Evolutionary conservation across 441 rosid species (phyloP), one percentile per base, ranked within the genome.

Genomic region (Capsella rubella): DNA sequence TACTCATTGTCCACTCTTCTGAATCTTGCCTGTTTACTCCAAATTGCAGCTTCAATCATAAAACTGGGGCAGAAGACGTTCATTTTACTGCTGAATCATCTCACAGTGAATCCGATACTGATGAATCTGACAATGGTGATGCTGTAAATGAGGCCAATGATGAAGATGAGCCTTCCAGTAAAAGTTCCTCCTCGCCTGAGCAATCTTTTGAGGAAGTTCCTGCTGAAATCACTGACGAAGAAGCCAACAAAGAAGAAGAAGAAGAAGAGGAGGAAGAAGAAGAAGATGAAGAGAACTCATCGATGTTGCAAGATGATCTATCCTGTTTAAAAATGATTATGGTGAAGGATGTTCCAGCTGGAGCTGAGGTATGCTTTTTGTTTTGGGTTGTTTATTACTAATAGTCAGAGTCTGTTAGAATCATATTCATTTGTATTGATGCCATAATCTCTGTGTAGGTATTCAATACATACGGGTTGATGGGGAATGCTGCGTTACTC

Each of bases 401-500:
- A 53, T 65, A 39, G 47, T 42, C 47, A 21, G 8, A 3, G 46
- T 51, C 43, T 58, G 32, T 42, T 42, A 13, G 3, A 50, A 10
- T 50, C 32, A 50, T 28, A 35, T 39, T 63, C 39, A 62, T 43
- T 54, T 76, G 46, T 11, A 47, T 18, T 64, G 60, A 50, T 64
- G 37, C 9, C 37, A 3, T 39, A 14, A 16, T 63, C 10, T 64
- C 53, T 62, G n/a, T 45, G 37, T 64, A 93, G 98, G 90, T 91
- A 43, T 94, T 84, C 72, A 94, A 94, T 78, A 91, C 99, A 27
- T 93, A 94, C 45, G 98, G 98, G 10, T 74, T 73, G 52, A n/a
- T 81, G 69, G 97, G 98, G 43, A 94, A 91, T 75, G 98, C 98
- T 69, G 95, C 95, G 52, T 82, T 94, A 87, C 92, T 94, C 49